Percentiles rank a stretch among this genome's conserved stretches.
phyloP scores from a whole-genome alignment of 768 basidiomycete genomes.

The Favolaschia claudopus region DNA sequence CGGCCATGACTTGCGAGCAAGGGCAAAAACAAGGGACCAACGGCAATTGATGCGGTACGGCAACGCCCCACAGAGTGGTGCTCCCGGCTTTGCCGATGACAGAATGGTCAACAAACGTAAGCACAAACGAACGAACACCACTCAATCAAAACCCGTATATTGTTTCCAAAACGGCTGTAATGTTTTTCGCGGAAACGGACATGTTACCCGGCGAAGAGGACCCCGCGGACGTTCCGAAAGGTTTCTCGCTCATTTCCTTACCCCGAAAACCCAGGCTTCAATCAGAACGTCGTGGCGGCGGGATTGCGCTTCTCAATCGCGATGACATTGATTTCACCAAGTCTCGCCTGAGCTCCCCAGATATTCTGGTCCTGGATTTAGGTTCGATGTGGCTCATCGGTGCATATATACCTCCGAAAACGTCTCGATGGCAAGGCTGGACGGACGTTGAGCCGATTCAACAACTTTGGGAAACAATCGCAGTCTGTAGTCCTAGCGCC shows the following conservation, averaged over 20 bases:
- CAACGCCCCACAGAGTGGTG: no score
- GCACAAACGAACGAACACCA: no score
- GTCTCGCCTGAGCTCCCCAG: background rate
- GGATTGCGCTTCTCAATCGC: background rate
- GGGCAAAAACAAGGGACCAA: no score
- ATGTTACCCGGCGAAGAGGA: background rate
- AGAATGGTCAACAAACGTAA: no score
- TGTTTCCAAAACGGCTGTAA: no score
- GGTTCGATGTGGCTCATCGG: conserved; percentile 11
- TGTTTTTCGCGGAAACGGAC: background rate
- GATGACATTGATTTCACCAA: background rate
- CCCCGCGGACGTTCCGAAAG: background rate
- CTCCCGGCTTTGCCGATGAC: no score
- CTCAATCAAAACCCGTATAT: no score
- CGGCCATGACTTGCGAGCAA: no score
- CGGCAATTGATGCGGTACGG: no score
- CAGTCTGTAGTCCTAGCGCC: background rate
- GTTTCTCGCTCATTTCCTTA: background rate
- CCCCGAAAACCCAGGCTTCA: background rate
- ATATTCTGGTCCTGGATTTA: conserved; percentile 9
- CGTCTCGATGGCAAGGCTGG: conserved; percentile 14
- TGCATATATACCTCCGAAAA: background rate
- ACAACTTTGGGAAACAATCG: conserved; percentile 10
- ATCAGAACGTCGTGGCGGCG: background rate
- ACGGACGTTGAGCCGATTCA: conserved; percentile 3